phyloP scores from a whole-genome alignment of 257 asterid species.

The Lantana camara region DNA sequence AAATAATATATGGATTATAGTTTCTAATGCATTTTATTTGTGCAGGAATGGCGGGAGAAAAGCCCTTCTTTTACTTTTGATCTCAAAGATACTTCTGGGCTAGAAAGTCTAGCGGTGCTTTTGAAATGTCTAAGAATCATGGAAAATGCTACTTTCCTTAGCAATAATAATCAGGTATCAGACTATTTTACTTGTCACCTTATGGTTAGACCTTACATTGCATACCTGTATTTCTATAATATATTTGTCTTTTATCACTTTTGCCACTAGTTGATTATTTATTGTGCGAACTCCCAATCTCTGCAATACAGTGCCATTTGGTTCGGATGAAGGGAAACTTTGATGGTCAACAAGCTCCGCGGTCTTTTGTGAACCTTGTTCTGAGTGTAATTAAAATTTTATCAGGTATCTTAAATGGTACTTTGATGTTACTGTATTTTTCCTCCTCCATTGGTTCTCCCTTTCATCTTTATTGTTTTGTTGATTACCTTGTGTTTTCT shows the following conservation, averaged over 20 bases:
- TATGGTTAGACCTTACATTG: not conserved
- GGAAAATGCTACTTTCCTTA: slow-evolving; percentile 85
- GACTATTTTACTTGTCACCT: slow-evolving; percentile 1
- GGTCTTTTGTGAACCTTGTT: slow-evolving; percentile 65
- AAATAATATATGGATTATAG: slow-evolving; percentile 3
- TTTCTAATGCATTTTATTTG: slow-evolving; percentile 13
- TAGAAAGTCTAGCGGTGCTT: slow-evolving; percentile 67
- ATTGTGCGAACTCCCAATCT: not conserved
- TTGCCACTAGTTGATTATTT: not conserved
- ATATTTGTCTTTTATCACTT: not conserved
- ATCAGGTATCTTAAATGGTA: slow-evolving; percentile 55
- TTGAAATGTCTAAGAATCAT: slow-evolving; percentile 79
- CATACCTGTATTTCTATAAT: not conserved
- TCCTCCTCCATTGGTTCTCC: not conserved
- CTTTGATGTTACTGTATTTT: not conserved
- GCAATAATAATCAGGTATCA: slow-evolving; percentile 73
- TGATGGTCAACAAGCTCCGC: slow-evolving; percentile 59
- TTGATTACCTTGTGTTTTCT: not conserved
- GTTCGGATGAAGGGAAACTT: slow-evolving; percentile 69
- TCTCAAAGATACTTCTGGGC: slow-evolving; percentile 40
- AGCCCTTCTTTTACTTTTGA: slow-evolving; percentile 40
- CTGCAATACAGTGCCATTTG: slow-evolving; percentile 63
- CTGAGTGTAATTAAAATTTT: slow-evolving; percentile 66
- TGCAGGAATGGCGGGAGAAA: slow-evolving; percentile 65
- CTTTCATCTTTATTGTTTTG: not conserved